Evolutionary conservation across 2,329 filamentous ascomycete species (phyloP).

Genomic region (Aspergillus sp.): DNA sequence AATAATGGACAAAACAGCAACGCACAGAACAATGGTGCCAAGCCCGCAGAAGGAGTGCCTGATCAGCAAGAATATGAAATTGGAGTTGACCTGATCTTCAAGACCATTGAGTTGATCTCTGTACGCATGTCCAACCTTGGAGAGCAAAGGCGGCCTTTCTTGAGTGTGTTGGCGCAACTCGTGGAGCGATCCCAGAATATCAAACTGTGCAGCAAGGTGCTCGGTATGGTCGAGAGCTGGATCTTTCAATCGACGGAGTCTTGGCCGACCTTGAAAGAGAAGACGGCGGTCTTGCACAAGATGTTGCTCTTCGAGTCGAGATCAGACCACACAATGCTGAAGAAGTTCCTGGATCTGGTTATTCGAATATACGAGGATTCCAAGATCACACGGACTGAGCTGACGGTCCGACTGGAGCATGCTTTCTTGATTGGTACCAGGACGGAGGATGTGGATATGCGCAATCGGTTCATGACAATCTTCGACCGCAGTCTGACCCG

Average conservation of each 20-base stretch:
- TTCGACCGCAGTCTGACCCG: conserved; percentile 95
- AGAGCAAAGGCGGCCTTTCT: conserved; percentile 86
- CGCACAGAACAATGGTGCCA: conserved; percentile 39
- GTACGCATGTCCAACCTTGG: conserved; percentile 89
- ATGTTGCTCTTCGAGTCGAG: conserved; percentile 95
- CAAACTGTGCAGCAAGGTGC: conserved; percentile 83
- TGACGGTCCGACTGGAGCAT: conserved; percentile 96
- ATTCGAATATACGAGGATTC: conserved; percentile 98
- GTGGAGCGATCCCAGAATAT: conserved; percentile 93
- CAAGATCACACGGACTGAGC: conserved; percentile 89
- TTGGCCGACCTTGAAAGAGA: conserved; percentile 97
- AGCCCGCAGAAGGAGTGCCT: conserved; percentile 46
- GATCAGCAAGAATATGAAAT: conserved; percentile 78
- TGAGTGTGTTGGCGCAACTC: conserved; percentile 90
- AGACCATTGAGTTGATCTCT: conserved; percentile 90
- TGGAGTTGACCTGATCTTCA: conserved; percentile 89
- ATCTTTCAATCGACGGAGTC: conserved; percentile 93
- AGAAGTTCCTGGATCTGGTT: conserved; percentile 91
- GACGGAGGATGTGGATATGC: conserved; percentile 92
- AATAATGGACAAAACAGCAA: conserved; percentile 42
- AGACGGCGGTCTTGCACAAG: conserved; percentile 97
- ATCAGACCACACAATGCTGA: conserved; percentile 77
- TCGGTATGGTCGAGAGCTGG: conserved; percentile 93
- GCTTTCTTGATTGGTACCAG: conserved; percentile 95
- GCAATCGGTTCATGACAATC: conserved; percentile 92